Conservation (phyloP, 2,329 filamentous ascomycete species). For the Setomelanomma holmii region DNA sequence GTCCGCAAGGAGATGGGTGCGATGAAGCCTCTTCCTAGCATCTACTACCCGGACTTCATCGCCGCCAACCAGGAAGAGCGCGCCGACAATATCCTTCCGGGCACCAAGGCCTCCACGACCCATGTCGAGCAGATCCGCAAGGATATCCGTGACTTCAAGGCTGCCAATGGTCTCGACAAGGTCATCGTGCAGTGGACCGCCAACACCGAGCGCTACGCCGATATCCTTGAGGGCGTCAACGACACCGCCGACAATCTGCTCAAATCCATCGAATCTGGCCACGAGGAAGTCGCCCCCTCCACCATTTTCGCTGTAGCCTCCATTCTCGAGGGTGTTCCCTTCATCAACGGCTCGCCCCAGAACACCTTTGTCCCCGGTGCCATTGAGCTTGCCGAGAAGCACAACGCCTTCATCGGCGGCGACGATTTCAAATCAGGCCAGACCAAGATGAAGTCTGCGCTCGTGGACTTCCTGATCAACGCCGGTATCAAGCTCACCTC, state of each 20-base stretch:
- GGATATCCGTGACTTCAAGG: conserved; percentile 95
- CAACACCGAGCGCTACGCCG: conserved; percentile 97
- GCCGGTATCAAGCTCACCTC: conserved; percentile 98
- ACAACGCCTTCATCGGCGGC: conserved; percentile 90
- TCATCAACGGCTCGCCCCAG: conserved; percentile 99
- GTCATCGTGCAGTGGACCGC: conserved; percentile 98
- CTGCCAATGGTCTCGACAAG: conserved; percentile 83
- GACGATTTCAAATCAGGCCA: conserved; percentile 99
- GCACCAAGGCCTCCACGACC: conserved; percentile 80
- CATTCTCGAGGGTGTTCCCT: conserved; percentile 87
- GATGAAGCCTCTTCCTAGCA: conserved; percentile 88
- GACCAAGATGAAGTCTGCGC: conserved; percentile 99
- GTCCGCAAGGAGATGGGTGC: conserved; percentile 92
- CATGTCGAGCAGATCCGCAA: conserved; percentile 93
- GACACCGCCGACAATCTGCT: conserved; percentile 95
- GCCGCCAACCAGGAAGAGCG: conserved; percentile 97
- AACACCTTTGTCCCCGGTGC: conserved; percentile 98
- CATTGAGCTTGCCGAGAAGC: conserved; percentile 84
- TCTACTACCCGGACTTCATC: conserved; percentile 99
- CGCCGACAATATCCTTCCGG: conserved; percentile 87
- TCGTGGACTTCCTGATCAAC: conserved; percentile 98
- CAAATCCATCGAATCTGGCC: conserved; percentile 82
- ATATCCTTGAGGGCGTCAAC: conserved; percentile 86
- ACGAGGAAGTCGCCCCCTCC: conserved; percentile 91
- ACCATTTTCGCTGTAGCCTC: conserved; percentile 95